Evolutionary conservation across 208 protist genomes (phyloP).

Genomic region (Strigomonas culicis): DNA sequence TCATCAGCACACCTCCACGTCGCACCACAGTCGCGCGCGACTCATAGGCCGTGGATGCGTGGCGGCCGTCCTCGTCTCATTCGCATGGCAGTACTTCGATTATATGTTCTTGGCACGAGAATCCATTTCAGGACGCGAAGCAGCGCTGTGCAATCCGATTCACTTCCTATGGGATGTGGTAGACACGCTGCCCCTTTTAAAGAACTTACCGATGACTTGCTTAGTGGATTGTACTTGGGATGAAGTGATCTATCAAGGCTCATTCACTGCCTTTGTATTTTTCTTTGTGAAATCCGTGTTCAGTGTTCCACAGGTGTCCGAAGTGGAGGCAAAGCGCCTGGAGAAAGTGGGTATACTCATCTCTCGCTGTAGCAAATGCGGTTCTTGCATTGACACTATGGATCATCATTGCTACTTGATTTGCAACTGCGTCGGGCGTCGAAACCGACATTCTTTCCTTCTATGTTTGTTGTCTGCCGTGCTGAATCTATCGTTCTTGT

Average conservation of each 20-base stretch:
- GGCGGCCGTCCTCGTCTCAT: constrained; percentile 27
- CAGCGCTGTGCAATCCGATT: constrained; percentile 21
- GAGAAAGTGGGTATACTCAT: neutral
- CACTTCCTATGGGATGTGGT: constrained; percentile 32
- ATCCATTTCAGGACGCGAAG: neutral
- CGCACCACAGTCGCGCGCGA: constrained; percentile 18
- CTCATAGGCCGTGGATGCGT: constrained; percentile 28
- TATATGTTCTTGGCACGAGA: constrained; percentile 38
- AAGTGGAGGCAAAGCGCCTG: neutral
- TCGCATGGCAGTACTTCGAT: constrained; percentile 59
- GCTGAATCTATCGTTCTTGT: constrained; percentile 43
- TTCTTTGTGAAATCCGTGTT: constrained; percentile 38
- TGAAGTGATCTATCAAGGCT: constrained; percentile 28
- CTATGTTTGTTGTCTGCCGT: constrained; percentile 26
- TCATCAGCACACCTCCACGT: constrained; percentile 24
- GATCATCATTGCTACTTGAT: constrained; percentile 72
- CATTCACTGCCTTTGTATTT: constrained; percentile 23
- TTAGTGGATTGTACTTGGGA: constrained; percentile 19
- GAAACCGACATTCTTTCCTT: constrained; percentile 38
- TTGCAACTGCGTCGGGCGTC: constrained; percentile 50
- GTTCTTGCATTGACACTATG: constrained; percentile 27
- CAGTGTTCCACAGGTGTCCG: constrained; percentile 32
- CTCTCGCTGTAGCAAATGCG: constrained; percentile 42
- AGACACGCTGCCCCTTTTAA: constrained; percentile 20
- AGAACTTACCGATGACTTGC: neutral